phyloP scores from a whole-genome alignment of 768 basidiomycete genomes.

The Mycena olivaceomarginata region DNA sequence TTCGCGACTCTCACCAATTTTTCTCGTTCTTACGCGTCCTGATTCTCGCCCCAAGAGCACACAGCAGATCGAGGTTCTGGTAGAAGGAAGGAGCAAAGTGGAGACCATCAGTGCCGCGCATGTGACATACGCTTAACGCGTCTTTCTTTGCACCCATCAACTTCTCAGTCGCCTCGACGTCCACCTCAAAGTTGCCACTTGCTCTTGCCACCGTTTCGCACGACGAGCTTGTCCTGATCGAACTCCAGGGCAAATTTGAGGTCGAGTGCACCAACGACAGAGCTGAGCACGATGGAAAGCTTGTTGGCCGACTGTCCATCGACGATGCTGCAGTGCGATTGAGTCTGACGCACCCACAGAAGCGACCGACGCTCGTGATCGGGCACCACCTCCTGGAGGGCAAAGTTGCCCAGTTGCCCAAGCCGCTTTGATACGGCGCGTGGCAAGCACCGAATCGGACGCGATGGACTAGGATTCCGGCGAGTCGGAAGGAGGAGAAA shows the following conservation, averaged over 20 bases:
- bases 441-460: constrained; percentile 46
- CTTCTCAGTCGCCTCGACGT: constrained; percentile 57
- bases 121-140: constrained; percentile 13
- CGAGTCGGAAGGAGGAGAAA: constrained; percentile 16
- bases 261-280: constrained; percentile 72
- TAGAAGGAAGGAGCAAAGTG: too few species aligned
- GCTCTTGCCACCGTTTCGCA: constrained; percentile 84
- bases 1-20: too few species aligned
- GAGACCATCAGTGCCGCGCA: too few species aligned
- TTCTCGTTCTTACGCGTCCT: too few species aligned
- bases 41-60: too few species aligned
- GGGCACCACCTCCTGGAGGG: constrained; percentile 96
- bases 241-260: constrained; percentile 90
- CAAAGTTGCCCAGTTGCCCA: constrained; percentile 83
- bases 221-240: constrained; percentile 88
- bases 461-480: constrained; percentile 23
- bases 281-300: constrained; percentile 74
- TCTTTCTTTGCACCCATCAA: constrained; percentile 64
- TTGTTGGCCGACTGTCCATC: constrained; percentile 87
- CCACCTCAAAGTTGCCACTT: constrained; percentile 70
- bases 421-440: constrained; percentile 84
- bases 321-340: constrained; percentile 73
- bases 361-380: constrained; percentile 86
- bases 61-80: too few species aligned
- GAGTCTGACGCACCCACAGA: constrained; percentile 61